These are phyloP conservation scores for Aphanoascus verrucosus DNA, from an alignment of 2,329 filamentous ascomycete species.

Conservation along the genomic window DNA sequence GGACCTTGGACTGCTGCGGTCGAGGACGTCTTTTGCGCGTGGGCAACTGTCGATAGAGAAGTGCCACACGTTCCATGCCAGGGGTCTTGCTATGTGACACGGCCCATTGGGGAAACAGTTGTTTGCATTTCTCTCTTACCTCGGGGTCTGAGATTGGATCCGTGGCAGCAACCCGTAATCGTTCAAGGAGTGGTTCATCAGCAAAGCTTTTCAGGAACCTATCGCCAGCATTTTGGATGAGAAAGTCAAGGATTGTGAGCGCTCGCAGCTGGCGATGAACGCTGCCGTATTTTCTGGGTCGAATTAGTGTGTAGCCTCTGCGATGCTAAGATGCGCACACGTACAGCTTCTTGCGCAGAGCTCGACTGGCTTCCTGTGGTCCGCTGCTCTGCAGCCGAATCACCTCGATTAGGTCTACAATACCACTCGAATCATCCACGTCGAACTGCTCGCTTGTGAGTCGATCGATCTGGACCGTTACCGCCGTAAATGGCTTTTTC, in stretches of 20 bases:
- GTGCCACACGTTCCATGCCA: conserved; percentile 69
- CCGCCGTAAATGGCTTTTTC: conserved; percentile 82
- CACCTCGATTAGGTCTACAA: conserved; percentile 88
- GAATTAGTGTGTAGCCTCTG: conserved; percentile 6
- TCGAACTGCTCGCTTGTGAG: conserved; percentile 83
- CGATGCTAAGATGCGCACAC: conserved; percentile 21
- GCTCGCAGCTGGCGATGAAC: conserved; percentile 86
- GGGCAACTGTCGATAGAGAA: conserved; percentile 61
- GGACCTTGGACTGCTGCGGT: conserved; percentile 69
- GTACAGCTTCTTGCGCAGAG: conserved; percentile 86
- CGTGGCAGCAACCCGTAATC: conserved; percentile 75
- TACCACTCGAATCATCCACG: conserved; percentile 81
- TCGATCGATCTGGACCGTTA: conserved; percentile 84
- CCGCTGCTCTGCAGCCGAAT: conserved; percentile 81
- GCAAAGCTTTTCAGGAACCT: conserved; percentile 79
- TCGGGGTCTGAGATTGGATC: conserved; percentile 73
- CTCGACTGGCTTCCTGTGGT: conserved; percentile 77
- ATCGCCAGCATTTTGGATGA: conserved; percentile 87
- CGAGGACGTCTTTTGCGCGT: conserved; percentile 59
- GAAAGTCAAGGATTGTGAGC: conserved; percentile 75
- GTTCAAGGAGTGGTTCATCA: conserved; percentile 84
- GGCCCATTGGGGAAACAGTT: conserved; percentile 80
- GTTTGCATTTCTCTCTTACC: conserved; percentile 79
- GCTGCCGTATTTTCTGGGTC: conserved; percentile 72
- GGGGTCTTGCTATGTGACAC: conserved; percentile 67